Conservation (phyloP, 2,329 filamentous ascomycete species). For the Drechslera avenae region DNA sequence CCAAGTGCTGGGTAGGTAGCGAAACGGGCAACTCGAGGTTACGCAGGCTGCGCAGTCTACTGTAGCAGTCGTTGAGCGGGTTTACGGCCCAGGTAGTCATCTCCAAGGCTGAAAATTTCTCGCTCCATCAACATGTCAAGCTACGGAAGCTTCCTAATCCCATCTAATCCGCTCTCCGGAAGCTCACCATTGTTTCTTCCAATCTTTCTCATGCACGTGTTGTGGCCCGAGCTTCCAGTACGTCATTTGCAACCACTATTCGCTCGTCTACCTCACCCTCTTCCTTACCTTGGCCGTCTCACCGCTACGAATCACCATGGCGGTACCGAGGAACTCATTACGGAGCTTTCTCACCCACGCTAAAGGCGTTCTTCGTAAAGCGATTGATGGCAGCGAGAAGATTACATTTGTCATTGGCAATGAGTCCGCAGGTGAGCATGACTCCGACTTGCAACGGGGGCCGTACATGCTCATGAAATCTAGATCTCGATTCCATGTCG, state of each 20-base stretch:
- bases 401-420: constrained; percentile 60
- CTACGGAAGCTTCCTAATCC: neutral
- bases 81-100: neutral
- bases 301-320: constrained; percentile 39
- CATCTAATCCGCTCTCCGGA: neutral
- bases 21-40: neutral
- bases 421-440: constrained; percentile 54
- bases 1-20: constrained; percentile 14
- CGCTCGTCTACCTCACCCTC: constrained; percentile 5
- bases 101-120: no score
- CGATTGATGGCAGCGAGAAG: constrained; percentile 48
- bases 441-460: constrained; percentile 1
- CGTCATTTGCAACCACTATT: constrained; percentile 19
- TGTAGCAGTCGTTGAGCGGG: no score
- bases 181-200: constrained; percentile 3
- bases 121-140: neutral
- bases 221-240: constrained; percentile 18
- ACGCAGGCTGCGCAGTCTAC: neutral
- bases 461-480: constrained; percentile 18
- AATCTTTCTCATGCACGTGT: constrained; percentile 12
- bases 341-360: constrained; percentile 54
- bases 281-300: constrained; percentile 7
- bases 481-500: constrained; percentile 82
- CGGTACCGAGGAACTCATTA: constrained; percentile 53
- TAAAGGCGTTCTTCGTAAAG: constrained; percentile 50